Evolutionary conservation across 164 flowering plant genomes (phyloP), one percentile per base, ranked within the genome.

Genomic region (Chloranthus sessilifolius): DNA sequence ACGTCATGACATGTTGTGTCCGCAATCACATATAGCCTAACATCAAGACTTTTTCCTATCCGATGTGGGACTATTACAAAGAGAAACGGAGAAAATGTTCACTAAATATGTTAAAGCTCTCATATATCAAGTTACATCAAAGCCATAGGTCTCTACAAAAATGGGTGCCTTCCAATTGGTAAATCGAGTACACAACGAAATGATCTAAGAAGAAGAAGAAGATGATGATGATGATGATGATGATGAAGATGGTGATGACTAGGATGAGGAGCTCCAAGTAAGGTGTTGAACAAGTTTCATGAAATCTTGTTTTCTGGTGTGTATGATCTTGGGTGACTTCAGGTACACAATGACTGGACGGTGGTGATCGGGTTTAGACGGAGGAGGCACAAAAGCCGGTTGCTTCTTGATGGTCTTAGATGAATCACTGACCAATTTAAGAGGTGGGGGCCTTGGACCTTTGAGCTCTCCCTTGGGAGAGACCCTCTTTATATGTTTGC

Each of bases 231-330:
- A 31, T 0, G 53, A 29, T 0, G 47, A 12, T 9, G 36, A 14
- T 16, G 27, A 20, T 19, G 34, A 29, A 3, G 40, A 10, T 12
- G 56, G 33, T n/a, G 63, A 20, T 26, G 53, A 26, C 23, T 27
- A 19, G 14, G 56, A 9, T 9, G 44, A 16, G 8, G 46, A 24
- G 12, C 61, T 66, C 6, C 78, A 75, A 0, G 80, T 75, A 0
- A 75, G 76, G 12, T 53, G 58, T 43, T 75, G 80, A 49, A 75
- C 80, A 1, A 66, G 24, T 17, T 29, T 35, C 74, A 47, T 71
- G 57, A 75, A 75, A 33, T 72, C 72, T 5, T 69, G 70, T 16
- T 74, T 68, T 24, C 33, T 24, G 0, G 67, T 68, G 15, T 72
- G 72, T 8, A 75, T 66, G 27, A 69, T 36, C 55, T 66, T 49